phyloP scores from a whole-genome alignment of 1,139 yeast genomes.

The Suhomyces anneliseae region DNA sequence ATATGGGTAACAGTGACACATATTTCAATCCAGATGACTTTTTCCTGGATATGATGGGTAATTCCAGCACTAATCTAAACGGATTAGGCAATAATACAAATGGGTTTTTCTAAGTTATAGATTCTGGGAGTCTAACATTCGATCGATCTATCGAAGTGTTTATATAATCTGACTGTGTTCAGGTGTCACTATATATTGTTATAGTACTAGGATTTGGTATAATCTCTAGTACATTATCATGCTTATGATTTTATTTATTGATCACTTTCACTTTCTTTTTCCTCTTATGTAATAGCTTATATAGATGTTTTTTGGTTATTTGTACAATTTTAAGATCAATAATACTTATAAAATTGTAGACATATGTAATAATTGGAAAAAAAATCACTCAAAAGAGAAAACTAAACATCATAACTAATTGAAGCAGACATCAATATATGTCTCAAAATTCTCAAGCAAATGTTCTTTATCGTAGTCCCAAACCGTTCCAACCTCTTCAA shows the following conservation, averaged over 20 bases:
- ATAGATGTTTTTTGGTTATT: neutral
- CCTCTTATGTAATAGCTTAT: neutral
- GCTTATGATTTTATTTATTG: neutral
- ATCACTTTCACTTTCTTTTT: neutral
- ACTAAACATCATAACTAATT: too few relatives aligned
- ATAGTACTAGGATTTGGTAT: neutral
- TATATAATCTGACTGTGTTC: neutral
- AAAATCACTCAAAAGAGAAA: too few relatives aligned
- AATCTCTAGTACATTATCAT: neutral
- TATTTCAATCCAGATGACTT: conserved; percentile 20
- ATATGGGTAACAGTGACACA: conserved; percentile 1
- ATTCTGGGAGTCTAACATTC: neutral
- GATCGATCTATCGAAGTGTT: neutral
- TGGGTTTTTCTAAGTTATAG: conserved; percentile 3
- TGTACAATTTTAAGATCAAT: neutral
- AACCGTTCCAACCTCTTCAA: too few relatives aligned
- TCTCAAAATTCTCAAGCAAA: too few relatives aligned
- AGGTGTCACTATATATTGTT: neutral
- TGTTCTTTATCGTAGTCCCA: too few relatives aligned
- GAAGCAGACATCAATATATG: too few relatives aligned
- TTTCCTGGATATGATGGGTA: conserved; percentile 18
- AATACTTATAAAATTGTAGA: too few relatives aligned
- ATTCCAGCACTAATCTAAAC: conserved; percentile 6
- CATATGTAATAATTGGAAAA: too few relatives aligned
- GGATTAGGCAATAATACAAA: conserved; percentile 5